Percentiles rank a stretch among this genome's conserved stretches.
Evolutionary conservation across 2,329 filamentous ascomycete species (phyloP).

Genomic region (Teratosphaeria nubilosa): DNA sequence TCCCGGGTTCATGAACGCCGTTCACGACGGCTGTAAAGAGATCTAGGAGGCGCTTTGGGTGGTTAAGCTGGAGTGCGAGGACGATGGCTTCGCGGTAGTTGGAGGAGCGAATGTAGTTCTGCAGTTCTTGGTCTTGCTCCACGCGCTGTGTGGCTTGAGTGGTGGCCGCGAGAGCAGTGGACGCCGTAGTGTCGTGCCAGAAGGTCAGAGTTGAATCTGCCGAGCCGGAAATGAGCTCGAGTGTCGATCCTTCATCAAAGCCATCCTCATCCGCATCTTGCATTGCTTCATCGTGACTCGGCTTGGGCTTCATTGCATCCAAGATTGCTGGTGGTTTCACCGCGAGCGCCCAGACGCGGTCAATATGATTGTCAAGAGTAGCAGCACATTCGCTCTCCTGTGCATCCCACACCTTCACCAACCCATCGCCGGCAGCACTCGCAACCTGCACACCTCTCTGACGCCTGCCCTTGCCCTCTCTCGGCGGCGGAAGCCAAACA

Average conservation of each 20-base stretch:
- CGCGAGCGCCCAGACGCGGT: slow-evolving; percentile 85
- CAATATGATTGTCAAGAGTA: slow-evolving; percentile 93
- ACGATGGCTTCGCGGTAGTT: slow-evolving; percentile 91
- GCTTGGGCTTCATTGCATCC: slow-evolving; percentile 9
- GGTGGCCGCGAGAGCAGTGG: slow-evolving; percentile 65
- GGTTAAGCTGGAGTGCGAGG: slow-evolving; percentile 84
- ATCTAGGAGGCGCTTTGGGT: slow-evolving; percentile 74
- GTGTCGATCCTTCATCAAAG: slow-evolving; percentile 24
- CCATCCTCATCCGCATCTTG: slow-evolving; percentile 9
- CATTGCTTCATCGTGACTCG: slow-evolving; percentile 19
- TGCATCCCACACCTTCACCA: slow-evolving; percentile 94
- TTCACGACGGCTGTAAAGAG: slow-evolving; percentile 75
- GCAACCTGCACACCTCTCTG: slow-evolving; percentile 62
- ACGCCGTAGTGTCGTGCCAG: slow-evolving; percentile 83
- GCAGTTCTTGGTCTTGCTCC: slow-evolving; percentile 86
- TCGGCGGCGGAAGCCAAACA: slow-evolving; percentile 60
- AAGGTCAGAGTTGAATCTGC: slow-evolving; percentile 90
- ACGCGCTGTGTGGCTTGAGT: slow-evolving; percentile 68
- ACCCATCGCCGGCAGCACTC: slow-evolving; percentile 82
- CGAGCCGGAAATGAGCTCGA: slow-evolving; percentile 78
- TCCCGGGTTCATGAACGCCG: slow-evolving; percentile 49
- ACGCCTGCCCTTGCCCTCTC: slow-evolving; percentile 26
- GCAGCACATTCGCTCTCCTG: slow-evolving; percentile 74
- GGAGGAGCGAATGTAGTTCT: slow-evolving; percentile 81
- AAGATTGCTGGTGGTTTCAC: slow-evolving; percentile 46